Percentiles rank a stretch among this genome's conserved stretches.
Conservation (phyloP, 495 filamentous ascomycete species). For the Pseudomonodictys pantanalensis region DNA sequence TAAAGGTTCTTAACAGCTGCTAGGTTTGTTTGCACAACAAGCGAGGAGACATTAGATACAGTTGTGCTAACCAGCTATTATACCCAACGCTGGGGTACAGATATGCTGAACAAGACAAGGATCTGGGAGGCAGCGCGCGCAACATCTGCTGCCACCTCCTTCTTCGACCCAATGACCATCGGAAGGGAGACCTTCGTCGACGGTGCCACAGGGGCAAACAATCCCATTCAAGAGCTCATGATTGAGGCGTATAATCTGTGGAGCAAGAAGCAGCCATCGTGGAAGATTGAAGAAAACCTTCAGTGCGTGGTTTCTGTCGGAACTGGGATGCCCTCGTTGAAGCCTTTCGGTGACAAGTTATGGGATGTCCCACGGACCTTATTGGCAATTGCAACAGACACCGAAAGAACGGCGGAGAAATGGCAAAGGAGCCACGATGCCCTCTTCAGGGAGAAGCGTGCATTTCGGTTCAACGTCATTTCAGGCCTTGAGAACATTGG, state of each 20-base stretch:
- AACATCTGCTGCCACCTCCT: slow-evolving; percentile 19
- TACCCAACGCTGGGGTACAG: slow-evolving; percentile 39
- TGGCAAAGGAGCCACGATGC: not conserved
- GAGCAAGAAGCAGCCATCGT: slow-evolving; percentile 36
- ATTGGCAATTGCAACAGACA: slow-evolving; percentile 19
- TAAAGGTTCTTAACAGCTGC: too few species aligned
- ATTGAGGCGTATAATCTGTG: slow-evolving; percentile 7
- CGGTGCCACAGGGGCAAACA: slow-evolving; percentile 22
- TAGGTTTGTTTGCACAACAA: slow-evolving; percentile 53
- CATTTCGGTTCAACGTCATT: slow-evolving; percentile 18
- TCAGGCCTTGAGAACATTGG: slow-evolving; percentile 18
- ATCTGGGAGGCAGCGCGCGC: slow-evolving; percentile 48
- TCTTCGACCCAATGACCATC: slow-evolving; percentile 38
- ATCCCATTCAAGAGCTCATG: slow-evolving; percentile 14
- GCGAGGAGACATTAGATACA: slow-evolving; percentile 43
- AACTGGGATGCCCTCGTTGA: slow-evolving; percentile 18
- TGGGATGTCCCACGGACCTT: slow-evolving; percentile 6
- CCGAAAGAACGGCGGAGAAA: slow-evolving; percentile 20
- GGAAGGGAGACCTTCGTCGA: slow-evolving; percentile 39
- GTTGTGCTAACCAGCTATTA: slow-evolving; percentile 48
- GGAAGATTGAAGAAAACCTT: too few species aligned
- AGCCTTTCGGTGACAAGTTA: slow-evolving; percentile 10
- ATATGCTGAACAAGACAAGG: slow-evolving; percentile 43
- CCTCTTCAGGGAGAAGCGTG: slow-evolving; percentile 2
- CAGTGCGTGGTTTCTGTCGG: slow-evolving; percentile 45